Conservation (phyloP, 1,139 yeast genomes). For the Yamadazyma pseudoaaseri region DNA sequence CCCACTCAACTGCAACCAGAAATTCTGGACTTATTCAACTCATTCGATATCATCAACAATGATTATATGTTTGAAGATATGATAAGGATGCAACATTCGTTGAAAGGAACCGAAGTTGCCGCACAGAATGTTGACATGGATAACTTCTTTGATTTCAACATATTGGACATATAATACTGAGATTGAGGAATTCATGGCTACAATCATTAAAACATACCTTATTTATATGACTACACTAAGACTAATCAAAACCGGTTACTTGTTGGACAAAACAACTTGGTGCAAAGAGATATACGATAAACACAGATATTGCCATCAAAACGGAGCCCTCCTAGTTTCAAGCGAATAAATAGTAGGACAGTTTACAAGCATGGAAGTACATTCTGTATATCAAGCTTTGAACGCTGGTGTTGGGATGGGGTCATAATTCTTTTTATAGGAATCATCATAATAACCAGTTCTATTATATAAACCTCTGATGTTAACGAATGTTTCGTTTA, state of each 20-base stretch:
- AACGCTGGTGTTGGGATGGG: conserved; percentile 1
- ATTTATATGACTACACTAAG: no score
- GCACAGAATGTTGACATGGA: neutral
- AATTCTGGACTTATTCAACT: conserved; percentile 1
- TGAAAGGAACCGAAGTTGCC: neutral
- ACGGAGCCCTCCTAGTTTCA: no score
- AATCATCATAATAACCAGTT: conserved; percentile 4
- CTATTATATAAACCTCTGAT: conserved; percentile 5
- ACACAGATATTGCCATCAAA: no score
- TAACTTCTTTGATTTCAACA: neutral
- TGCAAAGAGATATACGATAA: no score
- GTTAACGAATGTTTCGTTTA: conserved; percentile 18
- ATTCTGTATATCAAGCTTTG: no score
- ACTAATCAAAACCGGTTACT: no score
- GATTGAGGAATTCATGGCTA: no score
- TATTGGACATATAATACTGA: neutral
- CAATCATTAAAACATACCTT: no score
- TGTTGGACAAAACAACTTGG: no score
- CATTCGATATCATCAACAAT: conserved; percentile 1
- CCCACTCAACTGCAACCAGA: conserved; percentile 1
- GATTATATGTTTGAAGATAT: conserved; percentile 1
- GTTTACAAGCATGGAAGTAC: no score
- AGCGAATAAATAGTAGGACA: no score
- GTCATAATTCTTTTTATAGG: conserved; percentile 3
- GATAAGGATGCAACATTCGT: neutral